These are phyloP conservation scores for Westerdykella sp. DNA, from an alignment of 2,329 filamentous ascomycete genomes.

Conservation along the genomic window DNA sequence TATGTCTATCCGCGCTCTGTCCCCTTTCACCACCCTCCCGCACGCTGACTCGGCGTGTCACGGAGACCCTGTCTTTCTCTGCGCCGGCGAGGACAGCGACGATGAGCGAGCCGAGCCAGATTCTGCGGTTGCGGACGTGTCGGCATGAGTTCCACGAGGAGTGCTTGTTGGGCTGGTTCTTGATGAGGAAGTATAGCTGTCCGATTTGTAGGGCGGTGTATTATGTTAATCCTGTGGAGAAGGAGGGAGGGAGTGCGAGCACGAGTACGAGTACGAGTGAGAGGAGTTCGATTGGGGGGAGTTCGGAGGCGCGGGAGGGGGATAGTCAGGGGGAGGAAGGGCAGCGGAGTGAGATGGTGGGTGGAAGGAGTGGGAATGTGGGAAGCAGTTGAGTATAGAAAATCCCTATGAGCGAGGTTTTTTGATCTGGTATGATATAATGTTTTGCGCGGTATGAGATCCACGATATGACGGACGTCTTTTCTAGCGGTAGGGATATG, in stretches of 20 bases:
- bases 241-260: constrained; percentile 7
- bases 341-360: no score
- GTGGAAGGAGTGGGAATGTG: no score
- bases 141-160: constrained; percentile 28
- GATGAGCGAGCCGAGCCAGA: constrained; percentile 12
- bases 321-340: no score
- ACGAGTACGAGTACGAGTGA: constrained; percentile 11
- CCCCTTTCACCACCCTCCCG: constrained; percentile 16
- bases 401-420: no score
- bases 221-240: constrained; percentile 3
- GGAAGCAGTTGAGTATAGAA: no score
- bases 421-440: no score
- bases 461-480: no score
- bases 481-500: no score
- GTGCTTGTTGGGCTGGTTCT: constrained; percentile 28
- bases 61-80: no score
- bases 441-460: no score
- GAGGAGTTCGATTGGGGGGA: constrained; percentile 1
- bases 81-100: background rate
- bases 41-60: no score
- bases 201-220: constrained; percentile 28
- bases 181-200: constrained; percentile 25
- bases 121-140: constrained; percentile 22
- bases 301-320: no score
- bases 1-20: constrained; percentile 27